phyloP scores from a whole-genome alignment of 306 rosid species.

The Trifolium pratense region DNA sequence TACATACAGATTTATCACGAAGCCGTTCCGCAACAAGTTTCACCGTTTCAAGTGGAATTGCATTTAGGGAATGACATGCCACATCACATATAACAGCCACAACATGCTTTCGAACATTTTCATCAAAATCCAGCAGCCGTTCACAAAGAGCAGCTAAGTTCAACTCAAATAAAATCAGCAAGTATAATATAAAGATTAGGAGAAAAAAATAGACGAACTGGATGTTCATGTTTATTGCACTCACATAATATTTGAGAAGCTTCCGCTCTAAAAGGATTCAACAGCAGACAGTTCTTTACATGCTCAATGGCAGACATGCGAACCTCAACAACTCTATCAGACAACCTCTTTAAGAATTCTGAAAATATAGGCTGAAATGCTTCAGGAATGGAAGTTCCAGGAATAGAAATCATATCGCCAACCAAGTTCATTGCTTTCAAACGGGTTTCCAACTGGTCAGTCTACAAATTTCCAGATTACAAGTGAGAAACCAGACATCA shows the following conservation, averaged over 20 bases:
- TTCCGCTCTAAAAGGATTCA: constrained; percentile 81
- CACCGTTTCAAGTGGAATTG: constrained; percentile 77
- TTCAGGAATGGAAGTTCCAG: constrained; percentile 72
- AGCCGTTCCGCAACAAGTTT: constrained; percentile 96
- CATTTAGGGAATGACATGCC: constrained; percentile 67
- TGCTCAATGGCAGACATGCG: constrained; percentile 88
- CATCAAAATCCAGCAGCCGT: constrained; percentile 94
- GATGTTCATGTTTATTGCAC: constrained; percentile 37
- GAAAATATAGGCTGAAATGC: constrained; percentile 90
- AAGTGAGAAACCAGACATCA: constrained; percentile 44
- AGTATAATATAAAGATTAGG: constrained; percentile 6
- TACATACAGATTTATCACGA: constrained; percentile 94
- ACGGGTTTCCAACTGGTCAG: constrained; percentile 91
- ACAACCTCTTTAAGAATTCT: constrained; percentile 91
- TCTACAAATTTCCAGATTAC: constrained; percentile 61
- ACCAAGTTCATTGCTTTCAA: constrained; percentile 88
- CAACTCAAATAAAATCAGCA: constrained; percentile 51
- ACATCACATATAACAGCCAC: constrained; percentile 95
- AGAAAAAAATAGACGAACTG: constrained; percentile 1
- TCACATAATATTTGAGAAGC: constrained; percentile 80
- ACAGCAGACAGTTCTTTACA: constrained; percentile 80
- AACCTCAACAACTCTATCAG: constrained; percentile 89
- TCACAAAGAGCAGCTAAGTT: constrained; percentile 88
- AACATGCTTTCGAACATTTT: constrained; percentile 92
- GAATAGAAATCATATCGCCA: constrained; percentile 87